These are phyloP conservation scores for Syzygium aromaticum DNA, from an alignment of 345 rosid species.

Conservation along the genomic window DNA sequence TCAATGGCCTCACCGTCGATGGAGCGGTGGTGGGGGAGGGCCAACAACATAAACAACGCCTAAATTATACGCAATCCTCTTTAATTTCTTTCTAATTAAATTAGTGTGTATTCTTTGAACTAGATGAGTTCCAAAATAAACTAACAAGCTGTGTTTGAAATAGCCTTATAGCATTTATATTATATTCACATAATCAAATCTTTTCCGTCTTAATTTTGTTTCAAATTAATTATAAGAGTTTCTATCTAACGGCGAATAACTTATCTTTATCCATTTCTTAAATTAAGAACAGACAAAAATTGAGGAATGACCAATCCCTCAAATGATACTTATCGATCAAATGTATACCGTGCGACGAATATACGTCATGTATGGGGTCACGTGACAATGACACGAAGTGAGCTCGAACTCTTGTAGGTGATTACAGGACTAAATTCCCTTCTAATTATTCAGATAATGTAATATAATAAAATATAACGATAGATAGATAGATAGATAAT, in stretches of 20 bases:
- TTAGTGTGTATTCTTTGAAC: neutral
- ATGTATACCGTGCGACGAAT: neutral
- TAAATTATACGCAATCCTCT: neutral
- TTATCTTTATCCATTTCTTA: neutral
- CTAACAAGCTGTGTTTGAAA: neutral
- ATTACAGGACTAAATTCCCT: too few species aligned
- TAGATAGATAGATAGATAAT: neutral
- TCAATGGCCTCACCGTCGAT: neutral
- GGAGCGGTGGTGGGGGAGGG: neutral
- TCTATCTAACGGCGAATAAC: neutral
- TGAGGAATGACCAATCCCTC: neutral
- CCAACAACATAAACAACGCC: neutral
- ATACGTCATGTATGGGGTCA: neutral
- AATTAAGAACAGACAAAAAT: neutral
- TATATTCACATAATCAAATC: neutral
- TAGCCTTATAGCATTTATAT: neutral
- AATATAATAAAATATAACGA: too few species aligned
- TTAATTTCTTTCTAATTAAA: neutral
- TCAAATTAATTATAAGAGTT: neutral
- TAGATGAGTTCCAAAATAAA: neutral
- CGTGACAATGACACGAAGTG: too few species aligned
- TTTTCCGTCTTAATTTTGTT: neutral
- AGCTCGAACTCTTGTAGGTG: too few species aligned
- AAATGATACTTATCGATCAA: neutral
- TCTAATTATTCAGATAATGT: too few species aligned